Conservation (phyloP, 2,329 filamentous ascomycete genomes). For the Apiospora pterosperma region DNA sequence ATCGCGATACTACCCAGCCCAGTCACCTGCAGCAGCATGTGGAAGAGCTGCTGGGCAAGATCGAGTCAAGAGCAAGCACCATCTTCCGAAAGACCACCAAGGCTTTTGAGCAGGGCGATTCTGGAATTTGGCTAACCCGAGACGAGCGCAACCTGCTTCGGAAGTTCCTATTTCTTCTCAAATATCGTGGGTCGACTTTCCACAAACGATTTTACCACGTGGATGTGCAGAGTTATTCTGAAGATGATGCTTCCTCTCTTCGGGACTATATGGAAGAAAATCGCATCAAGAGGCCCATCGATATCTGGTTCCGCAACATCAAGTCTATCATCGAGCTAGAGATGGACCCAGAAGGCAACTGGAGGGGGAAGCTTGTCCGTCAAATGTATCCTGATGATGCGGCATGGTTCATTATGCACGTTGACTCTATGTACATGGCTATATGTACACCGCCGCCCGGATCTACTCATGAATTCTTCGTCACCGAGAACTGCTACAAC, state of each 20-base stretch:
- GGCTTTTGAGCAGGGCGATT: conserved; percentile 10
- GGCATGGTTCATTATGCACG: conserved; percentile 19
- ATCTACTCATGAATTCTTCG: conserved; percentile 12
- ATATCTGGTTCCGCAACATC: conserved; percentile 28
- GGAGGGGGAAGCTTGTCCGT: conserved; percentile 13
- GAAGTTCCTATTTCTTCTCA: conserved; percentile 44
- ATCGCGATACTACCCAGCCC: conserved; percentile 15
- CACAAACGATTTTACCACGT: conserved; percentile 33
- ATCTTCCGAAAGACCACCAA: conserved; percentile 16
- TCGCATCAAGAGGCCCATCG: conserved; percentile 17
- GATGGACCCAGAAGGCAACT: conserved; percentile 21
- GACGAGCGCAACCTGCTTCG: conserved; percentile 31
- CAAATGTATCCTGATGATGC: conserved; percentile 22
- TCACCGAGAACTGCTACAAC: conserved; percentile 16
- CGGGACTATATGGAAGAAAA: conserved; percentile 21
- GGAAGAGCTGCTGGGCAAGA: conserved; percentile 20
- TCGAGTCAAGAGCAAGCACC: conserved; percentile 17
- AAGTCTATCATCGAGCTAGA: conserved; percentile 22
- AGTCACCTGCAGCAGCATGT: conserved; percentile 17
- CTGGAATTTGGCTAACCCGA: conserved; percentile 14
- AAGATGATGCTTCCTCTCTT: conserved; percentile 18
- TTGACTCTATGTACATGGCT: conserved; percentile 23
- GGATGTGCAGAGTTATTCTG: conserved; percentile 26
- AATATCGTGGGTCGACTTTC: conserved; percentile 35
- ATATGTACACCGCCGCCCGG: conserved; percentile 20